Conservation (phyloP, 352 stramenopile genomes). For the Ophiocytium majus region DNA sequence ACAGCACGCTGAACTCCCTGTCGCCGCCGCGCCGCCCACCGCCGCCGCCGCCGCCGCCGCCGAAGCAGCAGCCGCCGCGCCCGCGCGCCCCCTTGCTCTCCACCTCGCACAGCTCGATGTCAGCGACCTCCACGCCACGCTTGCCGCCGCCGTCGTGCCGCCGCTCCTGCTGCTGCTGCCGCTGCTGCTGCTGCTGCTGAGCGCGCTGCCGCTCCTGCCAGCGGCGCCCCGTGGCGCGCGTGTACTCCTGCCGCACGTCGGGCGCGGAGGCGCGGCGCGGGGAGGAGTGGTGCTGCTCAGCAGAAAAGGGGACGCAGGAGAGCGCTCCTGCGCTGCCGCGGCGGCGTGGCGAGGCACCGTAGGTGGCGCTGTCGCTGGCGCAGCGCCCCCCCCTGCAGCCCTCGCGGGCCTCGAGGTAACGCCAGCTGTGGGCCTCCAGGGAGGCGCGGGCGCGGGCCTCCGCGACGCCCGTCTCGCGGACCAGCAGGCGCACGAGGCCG, state of each 20-base stretch:
- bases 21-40: no score
- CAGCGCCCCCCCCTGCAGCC: neutral
- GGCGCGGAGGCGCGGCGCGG: neutral
- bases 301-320: no score
- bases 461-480: neutral
- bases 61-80: neutral
- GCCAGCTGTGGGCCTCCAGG: neutral
- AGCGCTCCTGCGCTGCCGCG: neutral
- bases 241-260: neutral
- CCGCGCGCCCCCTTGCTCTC: no score
- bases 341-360: no score
- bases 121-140: neutral
- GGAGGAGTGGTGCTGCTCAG: no score
- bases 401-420: neutral
- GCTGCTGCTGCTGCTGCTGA: neutral
- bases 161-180: neutral
- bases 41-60: no score
- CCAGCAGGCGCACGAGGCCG: neutral
- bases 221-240: no score
- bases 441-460: neutral
- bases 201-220: neutral
- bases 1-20: no score
- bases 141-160: no score
- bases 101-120: neutral
- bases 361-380: neutral